Conservation (phyloP, 2,329 filamentous ascomycete species). For the Huntiella savannae region DNA sequence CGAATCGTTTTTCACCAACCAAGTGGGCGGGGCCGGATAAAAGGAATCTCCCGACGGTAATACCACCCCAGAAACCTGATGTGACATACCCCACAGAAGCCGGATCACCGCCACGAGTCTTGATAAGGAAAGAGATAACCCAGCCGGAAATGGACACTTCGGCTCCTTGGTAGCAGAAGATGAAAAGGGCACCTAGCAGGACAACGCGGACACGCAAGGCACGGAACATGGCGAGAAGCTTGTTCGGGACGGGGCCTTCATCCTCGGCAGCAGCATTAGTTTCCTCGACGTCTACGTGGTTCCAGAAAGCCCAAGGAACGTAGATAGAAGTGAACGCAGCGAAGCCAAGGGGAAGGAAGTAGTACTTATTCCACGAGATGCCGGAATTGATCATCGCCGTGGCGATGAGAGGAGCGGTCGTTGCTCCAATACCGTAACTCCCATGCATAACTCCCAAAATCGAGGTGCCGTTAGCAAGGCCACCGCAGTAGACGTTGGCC, state of each 20-base stretch:
- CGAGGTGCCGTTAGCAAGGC: slow-evolving; percentile 32
- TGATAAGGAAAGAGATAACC: slow-evolving; percentile 72
- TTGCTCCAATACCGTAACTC: slow-evolving; percentile 46
- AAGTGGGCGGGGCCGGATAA: slow-evolving; percentile 46
- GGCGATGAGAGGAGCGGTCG: slow-evolving; percentile 51
- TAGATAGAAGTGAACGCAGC: slow-evolving; percentile 36
- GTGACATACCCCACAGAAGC: slow-evolving; percentile 62
- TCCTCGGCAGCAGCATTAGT: slow-evolving; percentile 14
- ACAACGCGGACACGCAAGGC: slow-evolving; percentile 38
- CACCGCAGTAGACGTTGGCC: slow-evolving; percentile 39
- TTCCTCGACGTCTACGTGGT: slow-evolving; percentile 24
- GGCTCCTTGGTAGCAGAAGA: slow-evolving; percentile 71
- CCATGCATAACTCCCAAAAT: slow-evolving; percentile 47
- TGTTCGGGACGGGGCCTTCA: slow-evolving; percentile 1
- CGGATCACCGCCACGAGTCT: slow-evolving; percentile 49
- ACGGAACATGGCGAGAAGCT: slow-evolving; percentile 26
- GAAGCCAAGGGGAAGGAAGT: slow-evolving; percentile 44
- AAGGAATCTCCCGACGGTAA: slow-evolving; percentile 56
- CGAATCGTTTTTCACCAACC: slow-evolving; percentile 52
- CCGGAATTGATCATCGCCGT: slow-evolving; percentile 43
- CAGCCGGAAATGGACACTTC: slow-evolving; percentile 73
- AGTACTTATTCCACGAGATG: slow-evolving; percentile 51
- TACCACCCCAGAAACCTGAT: slow-evolving; percentile 51
- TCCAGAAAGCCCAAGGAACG: slow-evolving; percentile 48
- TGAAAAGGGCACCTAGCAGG: slow-evolving; percentile 58